Evolutionary conservation across 108 stramenopile genomes (phyloP), one percentile per base, ranked within the genome.

Genomic region (Cyclotella sp.): DNA sequence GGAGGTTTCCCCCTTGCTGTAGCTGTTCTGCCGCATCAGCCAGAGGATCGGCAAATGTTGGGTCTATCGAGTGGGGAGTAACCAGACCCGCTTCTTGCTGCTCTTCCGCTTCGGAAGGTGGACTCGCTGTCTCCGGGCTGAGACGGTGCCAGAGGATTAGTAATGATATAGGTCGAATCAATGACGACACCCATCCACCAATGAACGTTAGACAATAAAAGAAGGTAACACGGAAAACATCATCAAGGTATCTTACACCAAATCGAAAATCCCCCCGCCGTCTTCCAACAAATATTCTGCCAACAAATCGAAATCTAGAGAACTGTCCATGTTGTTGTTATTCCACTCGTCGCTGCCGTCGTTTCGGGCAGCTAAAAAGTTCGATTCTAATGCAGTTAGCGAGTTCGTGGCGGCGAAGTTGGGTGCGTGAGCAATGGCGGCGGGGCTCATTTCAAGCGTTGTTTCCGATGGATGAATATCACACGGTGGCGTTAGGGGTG

Each of bases 221-320:
- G 34, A 22, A 64, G 24, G 24, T 9, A 19, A 46, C n/a, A 0
- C 22, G 9, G 43, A 13, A 64, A 64, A 64, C 43, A 27, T 64
- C 43, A 61, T 41, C 60, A 30, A 21, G 21, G 63, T 9, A n/a
- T 68, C 86, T 86, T 72, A 93, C 90, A 77, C 81, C 70, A 91
- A 91, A 67, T 93, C 90, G 78, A 93, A 90, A 42, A 79, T 80
- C 54, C 68, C 59, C 39, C 80, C 71, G 5, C 66, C 78, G 67
- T 95, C 94, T 65, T 93, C 92, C 49, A 95, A 78, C 44, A 95
- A 85, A 75, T 93, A 95, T 63, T 91, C 94, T 26, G 94, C 92
- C 68, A 95, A 66, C 58, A 95, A 67, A 66, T 95, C 94, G 71
- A 95, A 92, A 74, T 95, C 94, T 24, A 95, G 80, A 10, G 76